These are phyloP conservation scores for Irpex sp. DNA, from an alignment of 1,284 basidiomycete species.

Conservation along the genomic window DNA sequence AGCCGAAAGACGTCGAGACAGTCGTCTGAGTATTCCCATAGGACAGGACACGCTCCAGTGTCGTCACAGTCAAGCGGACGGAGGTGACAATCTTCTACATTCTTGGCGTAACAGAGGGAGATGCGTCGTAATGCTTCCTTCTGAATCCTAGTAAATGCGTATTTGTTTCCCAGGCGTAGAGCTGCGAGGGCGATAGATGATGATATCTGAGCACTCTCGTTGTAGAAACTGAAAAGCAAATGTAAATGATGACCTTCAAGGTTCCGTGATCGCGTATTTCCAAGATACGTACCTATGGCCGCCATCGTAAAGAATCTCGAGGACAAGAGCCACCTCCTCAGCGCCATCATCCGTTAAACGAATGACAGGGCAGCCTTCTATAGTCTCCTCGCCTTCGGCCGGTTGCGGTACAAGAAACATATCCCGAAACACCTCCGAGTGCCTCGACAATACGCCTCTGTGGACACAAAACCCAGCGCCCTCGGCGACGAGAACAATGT, in stretches of 20 bases:
- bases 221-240: background rate
- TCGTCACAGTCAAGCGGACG: background rate
- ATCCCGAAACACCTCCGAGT: slow-evolving; percentile 25
- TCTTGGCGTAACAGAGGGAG: background rate
- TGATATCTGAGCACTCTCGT: background rate
- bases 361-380: background rate
- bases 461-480: background rate
- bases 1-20: no score
- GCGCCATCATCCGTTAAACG: background rate
- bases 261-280: no score
- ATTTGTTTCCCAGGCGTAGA: slow-evolving; percentile 11
- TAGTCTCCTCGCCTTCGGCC: background rate
- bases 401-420: slow-evolving; percentile 22
- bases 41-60: background rate
- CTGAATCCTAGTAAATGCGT: slow-evolving; percentile 3
- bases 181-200: slow-evolving; percentile 4
- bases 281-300: background rate
- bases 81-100: background rate
- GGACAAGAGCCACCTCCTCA: background rate
- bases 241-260: no score
- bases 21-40: no score
- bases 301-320: background rate
- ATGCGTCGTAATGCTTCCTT: slow-evolving; percentile 3
- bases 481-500: background rate
- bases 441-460: background rate